Conservation (phyloP, 2,329 filamentous ascomycete species). For the Herpotrichia juniperi region DNA sequence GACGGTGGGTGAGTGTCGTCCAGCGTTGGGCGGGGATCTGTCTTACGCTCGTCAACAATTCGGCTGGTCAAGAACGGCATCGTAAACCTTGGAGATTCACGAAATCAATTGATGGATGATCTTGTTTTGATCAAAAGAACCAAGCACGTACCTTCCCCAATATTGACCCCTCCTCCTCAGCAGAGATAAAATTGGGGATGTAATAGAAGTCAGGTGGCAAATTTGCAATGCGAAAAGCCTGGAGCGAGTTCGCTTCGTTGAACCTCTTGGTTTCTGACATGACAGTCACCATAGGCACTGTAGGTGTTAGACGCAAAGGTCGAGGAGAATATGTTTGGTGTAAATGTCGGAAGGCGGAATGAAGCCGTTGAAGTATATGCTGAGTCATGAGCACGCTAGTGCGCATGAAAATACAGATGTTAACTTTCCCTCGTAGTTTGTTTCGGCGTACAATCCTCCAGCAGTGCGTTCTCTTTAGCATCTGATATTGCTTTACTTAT, state of each 20-base stretch:
- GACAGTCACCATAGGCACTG: background rate
- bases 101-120: background rate
- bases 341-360: background rate
- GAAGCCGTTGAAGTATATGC: background rate
- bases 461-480: too few relatives aligned
- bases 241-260: constrained; percentile 8
- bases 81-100: too few relatives aligned
- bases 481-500: too few relatives aligned
- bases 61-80: too few relatives aligned
- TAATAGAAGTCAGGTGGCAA: constrained; percentile 78
- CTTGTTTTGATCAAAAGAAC: background rate
- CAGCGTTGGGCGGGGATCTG: constrained; percentile 66
- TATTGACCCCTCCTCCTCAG: constrained; percentile 73
- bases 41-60: too few relatives aligned
- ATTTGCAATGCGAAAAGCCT: constrained; percentile 50
- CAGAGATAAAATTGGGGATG: constrained; percentile 81
- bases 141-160: constrained; percentile 67
- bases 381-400: background rate
- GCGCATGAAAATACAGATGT: too few relatives aligned
- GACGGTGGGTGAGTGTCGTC: constrained; percentile 86
- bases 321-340: too few relatives aligned
- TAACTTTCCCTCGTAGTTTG: too few relatives aligned
- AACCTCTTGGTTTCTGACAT: background rate
- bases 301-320: too few relatives aligned
- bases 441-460: too few relatives aligned